These are phyloP conservation scores for Acacia acuminata DNA, from an alignment of 306 rosid genomes.

Conservation along the genomic window DNA sequence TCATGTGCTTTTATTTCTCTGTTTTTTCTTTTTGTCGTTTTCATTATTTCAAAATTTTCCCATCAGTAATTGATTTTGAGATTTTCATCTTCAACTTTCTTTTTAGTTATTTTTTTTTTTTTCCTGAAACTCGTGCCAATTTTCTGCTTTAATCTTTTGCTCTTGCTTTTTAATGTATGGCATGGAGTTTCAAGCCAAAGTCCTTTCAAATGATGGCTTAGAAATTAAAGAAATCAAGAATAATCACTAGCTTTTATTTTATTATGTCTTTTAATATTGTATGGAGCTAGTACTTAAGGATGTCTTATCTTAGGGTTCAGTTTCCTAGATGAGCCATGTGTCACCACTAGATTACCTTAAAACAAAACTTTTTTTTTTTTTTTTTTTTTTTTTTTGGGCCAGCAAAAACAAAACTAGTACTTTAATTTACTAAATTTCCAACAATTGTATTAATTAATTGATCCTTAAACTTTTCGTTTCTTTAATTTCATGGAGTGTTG, in stretches of 20 bases:
- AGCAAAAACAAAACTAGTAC: background rate
- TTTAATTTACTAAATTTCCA: background rate
- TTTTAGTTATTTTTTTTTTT: background rate
- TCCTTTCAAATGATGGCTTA: background rate
- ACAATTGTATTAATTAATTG: background rate
- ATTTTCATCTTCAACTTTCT: background rate
- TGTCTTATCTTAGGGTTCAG: background rate
- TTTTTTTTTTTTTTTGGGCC: no score
- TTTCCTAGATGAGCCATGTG: background rate
- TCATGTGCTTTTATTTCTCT: background rate
- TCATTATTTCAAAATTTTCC: background rate
- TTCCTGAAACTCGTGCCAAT: background rate
- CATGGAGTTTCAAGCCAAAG: background rate
- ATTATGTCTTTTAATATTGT: background rate
- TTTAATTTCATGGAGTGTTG: background rate
- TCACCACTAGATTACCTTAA: background rate
- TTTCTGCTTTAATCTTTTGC: background rate
- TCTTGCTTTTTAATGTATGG: background rate
- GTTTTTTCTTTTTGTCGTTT: background rate
- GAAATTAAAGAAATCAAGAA: background rate
- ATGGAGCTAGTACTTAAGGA: background rate
- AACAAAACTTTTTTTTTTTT: background rate
- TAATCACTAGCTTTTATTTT: background rate
- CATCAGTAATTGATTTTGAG: background rate
- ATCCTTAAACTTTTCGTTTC: background rate